Conservation (phyloP, 768 basidiomycete species). For the Rubroboletus pulcherrimus region DNA sequence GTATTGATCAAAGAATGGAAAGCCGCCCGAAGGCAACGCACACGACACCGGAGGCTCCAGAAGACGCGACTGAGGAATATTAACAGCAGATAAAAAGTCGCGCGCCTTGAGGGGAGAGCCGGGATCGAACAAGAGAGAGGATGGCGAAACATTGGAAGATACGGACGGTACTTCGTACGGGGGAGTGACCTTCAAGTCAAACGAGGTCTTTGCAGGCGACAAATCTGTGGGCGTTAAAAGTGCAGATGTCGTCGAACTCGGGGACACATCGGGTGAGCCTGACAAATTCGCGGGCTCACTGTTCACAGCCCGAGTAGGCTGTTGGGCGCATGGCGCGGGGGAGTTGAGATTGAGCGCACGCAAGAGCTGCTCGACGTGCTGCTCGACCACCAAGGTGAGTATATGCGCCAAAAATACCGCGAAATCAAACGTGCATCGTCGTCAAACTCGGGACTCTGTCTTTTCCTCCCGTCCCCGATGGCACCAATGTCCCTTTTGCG, state of each 20-base stretch:
- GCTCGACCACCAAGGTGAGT: slow-evolving; percentile 23
- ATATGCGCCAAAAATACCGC: slow-evolving; percentile 25
- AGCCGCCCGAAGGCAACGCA: slow-evolving; percentile 24
- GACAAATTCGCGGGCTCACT: slow-evolving; percentile 38
- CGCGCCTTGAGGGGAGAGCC: slow-evolving; percentile 37
- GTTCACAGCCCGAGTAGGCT: slow-evolving; percentile 41
- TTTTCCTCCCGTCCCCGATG: slow-evolving; percentile 78
- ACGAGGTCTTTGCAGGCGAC: slow-evolving; percentile 56
- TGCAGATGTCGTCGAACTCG: slow-evolving; percentile 66
- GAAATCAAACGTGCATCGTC: slow-evolving; percentile 36
- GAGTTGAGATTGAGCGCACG: slow-evolving; percentile 78
- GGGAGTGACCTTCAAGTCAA: slow-evolving; percentile 53
- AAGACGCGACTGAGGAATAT: slow-evolving; percentile 26
- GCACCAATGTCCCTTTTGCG: slow-evolving; percentile 59
- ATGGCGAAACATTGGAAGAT: slow-evolving; percentile 29
- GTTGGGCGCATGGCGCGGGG: slow-evolving; percentile 50
- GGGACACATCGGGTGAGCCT: slow-evolving; percentile 67
- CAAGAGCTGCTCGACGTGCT: slow-evolving; percentile 81
- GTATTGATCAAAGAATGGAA: slow-evolving; percentile 54
- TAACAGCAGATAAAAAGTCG: slow-evolving; percentile 26
- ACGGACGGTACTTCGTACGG: slow-evolving; percentile 44
- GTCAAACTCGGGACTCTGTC: slow-evolving; percentile 51
- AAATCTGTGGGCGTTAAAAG: slow-evolving; percentile 73
- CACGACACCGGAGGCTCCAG: slow-evolving; percentile 16
- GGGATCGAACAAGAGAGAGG: slow-evolving; percentile 43